A percentile compares a stretch with the other conserved stretches of the same genome.
Evolutionary conservation across 768 basidiomycete genomes (phyloP).

Genomic region (Antrodiella citrinella): DNA sequence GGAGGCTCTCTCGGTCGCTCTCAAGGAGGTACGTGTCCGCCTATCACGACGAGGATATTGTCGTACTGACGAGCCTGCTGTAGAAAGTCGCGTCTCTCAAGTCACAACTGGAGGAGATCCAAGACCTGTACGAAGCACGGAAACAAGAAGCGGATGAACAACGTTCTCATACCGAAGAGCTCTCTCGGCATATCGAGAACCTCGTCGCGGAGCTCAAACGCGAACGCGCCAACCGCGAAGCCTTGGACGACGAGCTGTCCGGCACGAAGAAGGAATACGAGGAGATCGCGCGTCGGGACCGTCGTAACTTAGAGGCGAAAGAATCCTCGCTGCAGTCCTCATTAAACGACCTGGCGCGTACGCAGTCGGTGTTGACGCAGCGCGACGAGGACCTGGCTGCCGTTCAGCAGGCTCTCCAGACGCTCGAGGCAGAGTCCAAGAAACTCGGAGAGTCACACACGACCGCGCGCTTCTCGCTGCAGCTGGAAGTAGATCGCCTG

Average conservation of each 20-base stretch:
- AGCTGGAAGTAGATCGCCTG: conserved; percentile 82
- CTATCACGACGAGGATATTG: not conserved
- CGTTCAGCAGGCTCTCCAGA: conserved; percentile 65
- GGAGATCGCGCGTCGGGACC: conserved; percentile 48
- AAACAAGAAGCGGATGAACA: conserved; percentile 59
- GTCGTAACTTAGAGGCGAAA: conserved; percentile 60
- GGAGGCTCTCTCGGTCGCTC: conserved; percentile 56
- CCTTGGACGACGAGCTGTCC: conserved; percentile 44
- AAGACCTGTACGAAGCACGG: conserved; percentile 56
- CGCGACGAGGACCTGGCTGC: conserved; percentile 70
- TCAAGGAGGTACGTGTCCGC: conserved; percentile 65
- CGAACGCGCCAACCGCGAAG: conserved; percentile 51
- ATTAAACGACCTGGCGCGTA: conserved; percentile 53
- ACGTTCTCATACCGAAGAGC: conserved; percentile 66
- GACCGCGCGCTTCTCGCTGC: conserved; percentile 75
- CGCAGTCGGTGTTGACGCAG: conserved; percentile 55
- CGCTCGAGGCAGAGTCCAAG: conserved; percentile 69
- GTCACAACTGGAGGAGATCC: conserved; percentile 55
- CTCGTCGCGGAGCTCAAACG: conserved; percentile 53
- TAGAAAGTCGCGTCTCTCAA: conserved; percentile 68
- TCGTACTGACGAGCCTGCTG: not conserved
- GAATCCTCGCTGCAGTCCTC: conserved; percentile 60
- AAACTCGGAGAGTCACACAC: conserved; percentile 79
- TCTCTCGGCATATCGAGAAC: conserved; percentile 67
- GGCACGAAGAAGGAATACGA: conserved; percentile 57